Percentiles rank a stretch among this genome's conserved stretches.
phyloP scores from a whole-genome alignment of 164 flowering plant genomes.

The Dillenia suffruticosa region DNA sequence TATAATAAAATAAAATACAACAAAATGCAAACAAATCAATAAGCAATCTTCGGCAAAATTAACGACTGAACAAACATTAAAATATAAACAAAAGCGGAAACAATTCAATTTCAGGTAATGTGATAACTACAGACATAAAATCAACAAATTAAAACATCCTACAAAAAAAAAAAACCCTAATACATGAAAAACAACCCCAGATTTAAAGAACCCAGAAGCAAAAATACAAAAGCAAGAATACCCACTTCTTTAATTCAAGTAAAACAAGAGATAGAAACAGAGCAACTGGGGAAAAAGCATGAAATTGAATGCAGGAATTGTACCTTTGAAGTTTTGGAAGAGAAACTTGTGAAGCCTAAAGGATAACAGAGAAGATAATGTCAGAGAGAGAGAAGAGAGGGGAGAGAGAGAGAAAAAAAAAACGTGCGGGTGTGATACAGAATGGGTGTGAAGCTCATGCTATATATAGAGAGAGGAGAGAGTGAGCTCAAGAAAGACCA shows the following conservation, averaged over 20 bases:
- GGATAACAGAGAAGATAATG: conserved; percentile 3
- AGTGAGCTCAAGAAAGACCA: conserved; percentile 2
- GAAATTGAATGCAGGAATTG: conserved; percentile 6
- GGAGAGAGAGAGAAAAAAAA: background rate
- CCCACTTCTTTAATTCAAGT: too few species aligned
- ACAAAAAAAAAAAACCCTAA: background rate
- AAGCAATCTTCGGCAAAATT: too few species aligned
- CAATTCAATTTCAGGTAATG: background rate
- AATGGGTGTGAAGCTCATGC: conserved; percentile 4
- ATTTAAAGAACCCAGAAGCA: background rate
- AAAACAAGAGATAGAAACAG: background rate
- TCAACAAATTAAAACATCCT: background rate
- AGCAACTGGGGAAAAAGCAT: background rate
- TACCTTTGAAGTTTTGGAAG: conserved; percentile 9
- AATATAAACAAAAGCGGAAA: background rate
- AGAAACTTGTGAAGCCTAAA: background rate
- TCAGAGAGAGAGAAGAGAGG: background rate
- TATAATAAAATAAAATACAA: too few species aligned
- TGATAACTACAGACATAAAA: background rate
- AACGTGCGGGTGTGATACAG: background rate
- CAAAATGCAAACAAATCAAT: too few species aligned
- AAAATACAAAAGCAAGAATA: background rate
- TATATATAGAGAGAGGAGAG: conserved; percentile 14
- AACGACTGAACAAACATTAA: background rate
- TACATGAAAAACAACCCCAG: background rate